Evolutionary conservation across 208 protist genomes (phyloP), one percentile per base, ranked within the genome.

Genomic region (Leishmania martiniquensis): DNA sequence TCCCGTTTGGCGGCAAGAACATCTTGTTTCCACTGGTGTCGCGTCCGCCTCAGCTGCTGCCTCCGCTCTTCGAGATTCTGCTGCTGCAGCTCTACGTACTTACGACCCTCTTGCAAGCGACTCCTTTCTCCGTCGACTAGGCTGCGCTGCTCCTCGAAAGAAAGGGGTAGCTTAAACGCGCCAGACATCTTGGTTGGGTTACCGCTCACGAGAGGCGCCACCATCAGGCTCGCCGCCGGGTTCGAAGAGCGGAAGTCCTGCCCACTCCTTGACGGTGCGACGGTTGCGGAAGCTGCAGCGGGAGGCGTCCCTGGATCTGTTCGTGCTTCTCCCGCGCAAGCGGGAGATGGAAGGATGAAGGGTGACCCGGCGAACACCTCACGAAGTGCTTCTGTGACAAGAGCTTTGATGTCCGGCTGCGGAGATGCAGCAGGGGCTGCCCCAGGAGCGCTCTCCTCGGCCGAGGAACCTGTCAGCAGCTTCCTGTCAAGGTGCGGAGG

Each of bases 1-100:
- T 93, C 89, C 49, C 81, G 49, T 71, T 96, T 96, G 39, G 93
- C 93, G 44, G 72, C 72, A 32, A 95, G 80, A 12, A 96, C 90
- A 77, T 95, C 89, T 47, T 92, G 85, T 69, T 96, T 96, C 91
- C 93, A 96, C 59, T 93, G 87, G 70, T 90, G 87, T 42, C 88
- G 85, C 32, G 85, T 87, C 15, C 75, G 71, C 54, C 88, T 87
- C 54, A 96, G 73, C 45, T 94, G 87, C 70, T 85, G 69, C 39
- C 88, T 82, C 25, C 93, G 81, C 62, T 93, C 81, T 51, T 96
- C 89, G 34, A 96, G 81, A 70, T 79, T 85, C 72, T 79, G 80
- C 69, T 84, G 87, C 78, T 95, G 91, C 34, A 59, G 78, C 63
- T 92, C 89, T 5, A 95, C 87, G 81, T 89, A 89, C 34, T 54